Evolutionary conservation across 1,139 yeast species (phyloP).

Genomic region (Zygotorulaspora mrakii): DNA sequence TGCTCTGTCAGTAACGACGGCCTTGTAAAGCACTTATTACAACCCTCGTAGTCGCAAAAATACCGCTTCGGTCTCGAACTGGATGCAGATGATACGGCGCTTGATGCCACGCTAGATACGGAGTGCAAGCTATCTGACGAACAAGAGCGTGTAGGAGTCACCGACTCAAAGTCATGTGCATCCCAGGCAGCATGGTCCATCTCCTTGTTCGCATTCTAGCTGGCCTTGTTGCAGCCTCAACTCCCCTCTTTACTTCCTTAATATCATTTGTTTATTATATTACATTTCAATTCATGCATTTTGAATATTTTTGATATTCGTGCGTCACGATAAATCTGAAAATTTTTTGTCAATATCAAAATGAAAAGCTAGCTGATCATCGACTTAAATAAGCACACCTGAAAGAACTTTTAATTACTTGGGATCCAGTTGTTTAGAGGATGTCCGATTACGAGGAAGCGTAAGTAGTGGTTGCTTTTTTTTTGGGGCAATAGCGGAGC

Average conservation of each 20-base stretch:
- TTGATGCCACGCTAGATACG: conserved; percentile 18
- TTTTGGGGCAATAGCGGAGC: neutral
- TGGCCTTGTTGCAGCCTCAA: too few relatives aligned
- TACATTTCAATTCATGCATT: neutral
- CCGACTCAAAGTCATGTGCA: neutral
- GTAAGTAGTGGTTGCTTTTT: conserved; percentile 29
- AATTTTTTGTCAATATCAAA: conserved; percentile 3
- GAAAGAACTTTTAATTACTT: too few relatives aligned
- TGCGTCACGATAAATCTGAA: conserved; percentile 5
- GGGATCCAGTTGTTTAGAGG: neutral
- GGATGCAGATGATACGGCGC: conserved; percentile 25
- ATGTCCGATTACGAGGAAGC: conserved; percentile 53
- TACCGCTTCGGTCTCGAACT: conserved; percentile 55
- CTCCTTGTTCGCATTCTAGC: conserved; percentile 1
- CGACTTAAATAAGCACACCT: too few relatives aligned
- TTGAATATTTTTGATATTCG: neutral
- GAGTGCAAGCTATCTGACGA: conserved; percentile 19
- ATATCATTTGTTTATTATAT: conserved; percentile 1
- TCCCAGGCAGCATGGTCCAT: neutral
- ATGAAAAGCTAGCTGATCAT: conserved; percentile 3
- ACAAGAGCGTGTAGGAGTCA: conserved; percentile 16
- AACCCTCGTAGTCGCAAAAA: conserved; percentile 57
- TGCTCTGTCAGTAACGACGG: conserved; percentile 87
- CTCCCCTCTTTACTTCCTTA: too few relatives aligned
- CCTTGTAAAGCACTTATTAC: conserved; percentile 71